Conservation (phyloP, 176 grass and related monocot genomes). For the Olyra latifolia region DNA sequence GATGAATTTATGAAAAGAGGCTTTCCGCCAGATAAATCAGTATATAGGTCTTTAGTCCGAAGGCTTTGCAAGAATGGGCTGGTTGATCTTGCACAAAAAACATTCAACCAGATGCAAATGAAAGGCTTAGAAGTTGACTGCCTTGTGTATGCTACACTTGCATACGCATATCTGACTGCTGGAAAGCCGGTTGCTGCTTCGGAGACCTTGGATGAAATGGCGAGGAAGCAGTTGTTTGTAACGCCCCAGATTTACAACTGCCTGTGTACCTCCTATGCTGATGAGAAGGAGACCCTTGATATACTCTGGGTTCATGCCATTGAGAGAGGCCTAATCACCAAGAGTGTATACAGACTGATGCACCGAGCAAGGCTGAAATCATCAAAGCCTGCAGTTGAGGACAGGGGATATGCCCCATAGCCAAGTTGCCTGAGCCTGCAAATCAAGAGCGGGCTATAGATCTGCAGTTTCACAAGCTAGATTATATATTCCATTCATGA, state of each 20-base stretch:
- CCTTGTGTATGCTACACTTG: conserved; percentile 66
- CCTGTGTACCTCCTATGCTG: conserved; percentile 55
- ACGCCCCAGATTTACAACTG: conserved; percentile 64
- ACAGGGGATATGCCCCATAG: background rate
- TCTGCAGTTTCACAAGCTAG: background rate
- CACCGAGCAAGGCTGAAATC: conserved; percentile 36
- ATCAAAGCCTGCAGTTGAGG: background rate
- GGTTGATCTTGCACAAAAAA: conserved; percentile 62
- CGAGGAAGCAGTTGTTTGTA: conserved; percentile 50
- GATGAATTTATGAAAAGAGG: conserved; percentile 74
- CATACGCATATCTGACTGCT: conserved; percentile 56
- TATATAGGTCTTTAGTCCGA: conserved; percentile 82
- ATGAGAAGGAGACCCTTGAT: conserved; percentile 56
- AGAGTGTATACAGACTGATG: conserved; percentile 50
- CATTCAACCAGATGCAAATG: conserved; percentile 59
- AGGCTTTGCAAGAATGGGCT: conserved; percentile 70
- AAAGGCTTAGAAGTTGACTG: conserved; percentile 61
- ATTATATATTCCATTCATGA: background rate
- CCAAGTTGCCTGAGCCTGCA: background rate
- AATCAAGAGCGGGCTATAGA: background rate
- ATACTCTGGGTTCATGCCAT: conserved; percentile 67
- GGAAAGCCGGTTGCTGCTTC: conserved; percentile 50
- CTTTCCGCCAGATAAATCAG: conserved; percentile 57
- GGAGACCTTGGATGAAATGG: conserved; percentile 58
- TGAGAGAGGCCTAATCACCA: conserved; percentile 66